Evolutionary conservation across 140 eudicot genomes (phyloP), one percentile per base, ranked within the genome.

Genomic region (Flaveria floridana): DNA sequence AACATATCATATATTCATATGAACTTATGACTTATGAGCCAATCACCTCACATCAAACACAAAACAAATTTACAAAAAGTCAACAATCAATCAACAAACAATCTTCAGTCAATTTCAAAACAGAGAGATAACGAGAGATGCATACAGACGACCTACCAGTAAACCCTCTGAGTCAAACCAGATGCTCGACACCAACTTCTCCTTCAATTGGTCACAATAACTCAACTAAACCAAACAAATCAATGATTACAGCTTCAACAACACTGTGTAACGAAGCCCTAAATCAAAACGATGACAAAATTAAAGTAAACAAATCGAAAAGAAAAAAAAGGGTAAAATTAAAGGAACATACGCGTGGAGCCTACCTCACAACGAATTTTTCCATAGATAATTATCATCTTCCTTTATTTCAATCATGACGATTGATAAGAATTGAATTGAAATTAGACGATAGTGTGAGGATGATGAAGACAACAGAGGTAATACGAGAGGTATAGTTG

Each of bases 331-430:
- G 75, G 42, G 84, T 21, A 6, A 62, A 48, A 69, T 53, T 71
- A 48, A 67, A 80, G 71, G 70, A 72, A 64, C 75, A 78, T 70
- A 70, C 52, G 74, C 79, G 77, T 69, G 81, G 84, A 75, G 84
- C 81, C 84, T 80, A 62, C 77, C 79, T 28, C 2, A 53, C 28
- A 66, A 67, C 14, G 67, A 76, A 67, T 20, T 34, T 11, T 0
- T 10, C 6, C 12, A 7, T 9, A 19, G 16, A 28, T 12, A 62
- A 50, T 48, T 9, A 30, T 8, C 55, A 23, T 74, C 11, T 12
- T 53, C 14, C n/a, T 65, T 58, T 39, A n/a, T 8, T 39, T 70
- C 0, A 65, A 30, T 28, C 8, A 8, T 65, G 62, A 68, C 3
- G 21, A 74, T 16, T 46, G n/a, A 15, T 62, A 62, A 46, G 62